Percentiles rank a stretch among this genome's conserved stretches.
phyloP scores from a whole-genome alignment of 768 basidiomycete genomes.

The Boletellus ananas region DNA sequence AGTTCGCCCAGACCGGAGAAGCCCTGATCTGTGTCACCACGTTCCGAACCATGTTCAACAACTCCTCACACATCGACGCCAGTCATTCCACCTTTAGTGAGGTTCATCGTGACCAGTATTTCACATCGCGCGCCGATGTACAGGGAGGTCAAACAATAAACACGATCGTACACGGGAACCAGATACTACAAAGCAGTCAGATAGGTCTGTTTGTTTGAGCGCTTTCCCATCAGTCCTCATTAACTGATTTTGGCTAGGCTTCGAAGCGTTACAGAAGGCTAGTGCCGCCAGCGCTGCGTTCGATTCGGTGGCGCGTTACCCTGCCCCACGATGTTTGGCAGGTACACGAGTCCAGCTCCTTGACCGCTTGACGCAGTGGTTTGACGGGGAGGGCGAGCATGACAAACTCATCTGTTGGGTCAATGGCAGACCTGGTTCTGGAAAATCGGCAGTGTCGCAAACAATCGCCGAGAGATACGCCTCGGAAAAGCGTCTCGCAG shows the following conservation, averaged over 20 bases:
- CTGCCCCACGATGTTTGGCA: conserved; percentile 7
- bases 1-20: too few relatives aligned
- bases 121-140: conserved; percentile 1
- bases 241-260: too few relatives aligned
- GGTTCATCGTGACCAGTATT: conserved; percentile 12
- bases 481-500: conserved; percentile 20
- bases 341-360: conserved; percentile 15
- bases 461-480: conserved; percentile 21
- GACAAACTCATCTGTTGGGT: conserved; percentile 16
- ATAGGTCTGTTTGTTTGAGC: neutral
- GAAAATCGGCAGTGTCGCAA: conserved; percentile 24
- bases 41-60: conserved; percentile 13
- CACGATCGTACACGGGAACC: conserved; percentile 15
- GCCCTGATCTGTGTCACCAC: too few relatives aligned
- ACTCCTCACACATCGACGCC: conserved; percentile 13
- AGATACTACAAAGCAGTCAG: conserved; percentile 7
- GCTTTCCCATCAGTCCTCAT: neutral
- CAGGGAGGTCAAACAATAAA: conserved; percentile 15
- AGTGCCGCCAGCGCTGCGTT: conserved; percentile 9
- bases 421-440: conserved; percentile 17
- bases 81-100: conserved; percentile 19
- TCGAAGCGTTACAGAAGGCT: conserved; percentile 11
- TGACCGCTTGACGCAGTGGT: conserved; percentile 2
- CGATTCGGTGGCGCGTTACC: conserved; percentile 10
- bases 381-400: conserved; percentile 1